Evolutionary conservation across 176 grass and related monocot species (phyloP).

Genomic region (Hordeum marinum): DNA sequence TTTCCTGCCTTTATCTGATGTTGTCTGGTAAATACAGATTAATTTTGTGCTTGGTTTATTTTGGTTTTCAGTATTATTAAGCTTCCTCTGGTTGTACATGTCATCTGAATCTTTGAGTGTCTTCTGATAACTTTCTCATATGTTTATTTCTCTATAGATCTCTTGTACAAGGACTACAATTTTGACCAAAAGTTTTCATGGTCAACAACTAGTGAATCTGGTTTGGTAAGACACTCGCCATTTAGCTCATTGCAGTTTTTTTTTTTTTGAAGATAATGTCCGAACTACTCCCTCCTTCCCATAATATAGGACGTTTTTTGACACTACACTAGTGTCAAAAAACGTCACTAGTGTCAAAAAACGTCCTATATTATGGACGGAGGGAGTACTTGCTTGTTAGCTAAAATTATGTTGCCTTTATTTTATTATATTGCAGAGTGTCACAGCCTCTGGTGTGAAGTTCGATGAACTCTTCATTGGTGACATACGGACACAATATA

Average conservation of each 20-base stretch:
- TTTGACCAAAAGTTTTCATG: conserved; percentile 83
- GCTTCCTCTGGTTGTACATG: background rate
- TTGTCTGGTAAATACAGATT: background rate
- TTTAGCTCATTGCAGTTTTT: background rate
- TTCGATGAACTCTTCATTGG: conserved; percentile 74
- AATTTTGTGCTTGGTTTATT: background rate
- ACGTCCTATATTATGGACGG: no score
- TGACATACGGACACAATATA: conserved; percentile 66
- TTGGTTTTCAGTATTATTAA: background rate
- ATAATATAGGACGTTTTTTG: no score
- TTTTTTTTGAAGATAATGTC: background rate
- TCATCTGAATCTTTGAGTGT: background rate
- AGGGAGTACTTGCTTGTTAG: conserved; percentile 15
- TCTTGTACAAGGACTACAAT: conserved; percentile 83
- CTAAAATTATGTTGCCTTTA: background rate
- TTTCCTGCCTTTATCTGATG: background rate
- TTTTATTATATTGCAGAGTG: conserved; percentile 36
- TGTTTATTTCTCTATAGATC: conserved; percentile 43
- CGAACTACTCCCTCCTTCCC: no score
- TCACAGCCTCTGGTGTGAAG: conserved; percentile 69
- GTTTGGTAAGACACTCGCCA: conserved; percentile 35
- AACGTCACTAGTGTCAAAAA: no score
- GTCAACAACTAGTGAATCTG: conserved; percentile 40
- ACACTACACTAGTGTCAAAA: no score
- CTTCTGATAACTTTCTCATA: background rate